A percentile compares a stretch with the other conserved stretches of the same genome.
phyloP scores from a whole-genome alignment of 2,329 filamentous ascomycete species.

The Pseudopithomyces chartarum region DNA sequence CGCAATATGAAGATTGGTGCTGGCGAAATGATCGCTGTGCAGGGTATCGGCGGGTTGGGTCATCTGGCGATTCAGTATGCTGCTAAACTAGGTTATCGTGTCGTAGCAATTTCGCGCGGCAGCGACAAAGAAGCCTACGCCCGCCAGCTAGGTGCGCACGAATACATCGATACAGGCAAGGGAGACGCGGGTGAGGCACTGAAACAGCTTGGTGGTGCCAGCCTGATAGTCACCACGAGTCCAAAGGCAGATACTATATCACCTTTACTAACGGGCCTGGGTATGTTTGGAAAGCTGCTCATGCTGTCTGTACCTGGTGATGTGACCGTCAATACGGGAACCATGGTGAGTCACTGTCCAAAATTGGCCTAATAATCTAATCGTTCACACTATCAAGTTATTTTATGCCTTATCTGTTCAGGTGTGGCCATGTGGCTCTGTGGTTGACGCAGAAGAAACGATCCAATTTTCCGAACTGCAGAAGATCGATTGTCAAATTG shows the following conservation, averaged over 20 bases:
- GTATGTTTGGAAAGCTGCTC: conserved; percentile 44
- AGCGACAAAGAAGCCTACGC: conserved; percentile 56
- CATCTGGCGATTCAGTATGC: conserved; percentile 56
- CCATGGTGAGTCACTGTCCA: conserved; percentile 37
- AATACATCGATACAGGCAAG: conserved; percentile 56
- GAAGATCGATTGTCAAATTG: conserved; percentile 52
- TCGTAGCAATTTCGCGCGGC: conserved; percentile 53
- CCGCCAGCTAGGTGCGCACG: conserved; percentile 55
- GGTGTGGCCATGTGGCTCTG: conserved; percentile 55
- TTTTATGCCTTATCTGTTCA: conserved; percentile 48
- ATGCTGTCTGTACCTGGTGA: conserved; percentile 37
- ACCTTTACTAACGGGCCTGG: conserved; percentile 57
- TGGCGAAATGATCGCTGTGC: conserved; percentile 51
- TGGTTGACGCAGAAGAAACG: conserved; percentile 53
- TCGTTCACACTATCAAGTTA: not conserved
- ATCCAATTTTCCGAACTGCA: conserved; percentile 50
- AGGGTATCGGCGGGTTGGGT: conserved; percentile 54
- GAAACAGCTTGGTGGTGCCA: conserved; percentile 61
- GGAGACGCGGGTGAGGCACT: conserved; percentile 54
- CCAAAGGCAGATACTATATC: conserved; percentile 59
- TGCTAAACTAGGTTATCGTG: conserved; percentile 52
- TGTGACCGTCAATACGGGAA: conserved; percentile 40
- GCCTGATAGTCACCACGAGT: conserved; percentile 63
- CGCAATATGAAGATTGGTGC: conserved; percentile 47
- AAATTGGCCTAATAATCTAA: not conserved